These are phyloP conservation scores for Leavenworthia alabamica DNA, from an alignment of 345 rosid species.

Conservation along the genomic window DNA sequence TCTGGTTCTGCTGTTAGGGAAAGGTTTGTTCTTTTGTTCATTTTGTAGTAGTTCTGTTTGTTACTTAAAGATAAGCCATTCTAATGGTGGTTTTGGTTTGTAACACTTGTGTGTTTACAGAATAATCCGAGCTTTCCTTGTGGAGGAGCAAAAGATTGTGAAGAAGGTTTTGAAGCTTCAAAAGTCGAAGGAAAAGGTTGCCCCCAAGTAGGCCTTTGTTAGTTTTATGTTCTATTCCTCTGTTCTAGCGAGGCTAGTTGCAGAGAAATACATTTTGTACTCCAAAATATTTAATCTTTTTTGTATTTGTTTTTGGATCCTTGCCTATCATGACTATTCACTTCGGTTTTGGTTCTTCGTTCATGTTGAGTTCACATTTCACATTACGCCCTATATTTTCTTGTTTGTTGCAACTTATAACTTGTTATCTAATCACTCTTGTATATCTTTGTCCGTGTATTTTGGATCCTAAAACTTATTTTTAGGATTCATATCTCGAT, in stretches of 20 bases:
- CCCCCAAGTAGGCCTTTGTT: slow-evolving; percentile 34
- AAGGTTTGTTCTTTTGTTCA: slow-evolving; percentile 39
- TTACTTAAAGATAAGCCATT: neutral
- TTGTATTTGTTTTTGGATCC: slow-evolving; percentile 16
- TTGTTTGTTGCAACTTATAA: too few species aligned
- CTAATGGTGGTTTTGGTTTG: neutral
- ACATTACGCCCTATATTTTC: neutral
- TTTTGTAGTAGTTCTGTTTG: neutral
- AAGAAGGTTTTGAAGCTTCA: slow-evolving; percentile 72
- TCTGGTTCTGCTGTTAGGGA: slow-evolving; percentile 82
- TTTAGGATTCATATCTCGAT: too few species aligned
- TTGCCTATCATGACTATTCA: slow-evolving; percentile 29
- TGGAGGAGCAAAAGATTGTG: slow-evolving; percentile 83
- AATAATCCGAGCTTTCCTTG: slow-evolving; percentile 70
- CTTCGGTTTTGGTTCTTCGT: slow-evolving; percentile 27
- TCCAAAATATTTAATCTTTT: slow-evolving; percentile 9
- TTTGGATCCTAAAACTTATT: too few species aligned
- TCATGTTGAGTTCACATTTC: neutral
- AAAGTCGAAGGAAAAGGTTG: slow-evolving; percentile 62
- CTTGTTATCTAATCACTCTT: too few species aligned
- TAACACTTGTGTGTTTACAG: slow-evolving; percentile 22
- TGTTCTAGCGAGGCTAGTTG: slow-evolving; percentile 27
- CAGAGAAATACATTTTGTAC: slow-evolving; percentile 17
- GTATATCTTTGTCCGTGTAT: too few species aligned
- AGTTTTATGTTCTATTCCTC: slow-evolving; percentile 7